Evolutionary conservation across 495 filamentous ascomycete species (phyloP).

Genomic region (Xylaria intraflava): DNA sequence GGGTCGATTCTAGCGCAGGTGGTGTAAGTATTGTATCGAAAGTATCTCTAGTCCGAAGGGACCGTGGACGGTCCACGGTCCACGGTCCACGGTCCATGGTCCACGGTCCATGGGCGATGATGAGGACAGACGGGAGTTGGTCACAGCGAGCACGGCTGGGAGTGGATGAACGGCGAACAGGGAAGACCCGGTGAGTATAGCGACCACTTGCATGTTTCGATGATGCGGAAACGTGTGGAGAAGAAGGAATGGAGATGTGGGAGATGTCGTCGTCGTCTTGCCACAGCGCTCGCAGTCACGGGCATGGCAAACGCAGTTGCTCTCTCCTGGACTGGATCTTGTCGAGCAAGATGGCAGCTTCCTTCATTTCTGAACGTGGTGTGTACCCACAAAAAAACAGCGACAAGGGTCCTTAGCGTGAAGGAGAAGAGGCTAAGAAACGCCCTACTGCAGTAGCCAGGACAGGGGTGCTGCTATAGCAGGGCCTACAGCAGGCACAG

Average conservation of each 20-base stretch:
- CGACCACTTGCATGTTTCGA: slow-evolving; percentile 5
- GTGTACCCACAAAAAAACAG: slow-evolving; percentile 10
- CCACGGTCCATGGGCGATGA: background rate
- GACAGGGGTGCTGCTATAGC: too few relatives aligned
- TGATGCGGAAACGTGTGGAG: slow-evolving; percentile 9
- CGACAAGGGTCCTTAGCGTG: slow-evolving; percentile 14
- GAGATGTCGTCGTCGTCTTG: background rate
- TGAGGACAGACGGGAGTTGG: background rate
- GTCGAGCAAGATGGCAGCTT: background rate
- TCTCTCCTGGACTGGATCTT: too few relatives aligned
- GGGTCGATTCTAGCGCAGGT: slow-evolving; percentile 2
- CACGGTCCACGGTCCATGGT: too few relatives aligned
- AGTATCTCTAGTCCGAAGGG: too few relatives aligned
- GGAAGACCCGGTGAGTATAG: slow-evolving; percentile 6
- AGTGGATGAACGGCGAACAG: slow-evolving; percentile 6
- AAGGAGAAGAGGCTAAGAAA: slow-evolving; percentile 6
- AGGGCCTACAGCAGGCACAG: too few relatives aligned
- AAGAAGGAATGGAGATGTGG: too few relatives aligned
- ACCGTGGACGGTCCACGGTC: too few relatives aligned
- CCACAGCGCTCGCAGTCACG: background rate
- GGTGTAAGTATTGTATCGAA: too few relatives aligned
- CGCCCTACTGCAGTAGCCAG: slow-evolving; percentile 12
- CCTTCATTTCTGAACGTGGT: slow-evolving; percentile 13
- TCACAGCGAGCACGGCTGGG: background rate
- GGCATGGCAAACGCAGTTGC: background rate